These are phyloP conservation scores for Malassezia japonica DNA, from an alignment of 1,284 basidiomycete species.

Conservation along the genomic window DNA sequence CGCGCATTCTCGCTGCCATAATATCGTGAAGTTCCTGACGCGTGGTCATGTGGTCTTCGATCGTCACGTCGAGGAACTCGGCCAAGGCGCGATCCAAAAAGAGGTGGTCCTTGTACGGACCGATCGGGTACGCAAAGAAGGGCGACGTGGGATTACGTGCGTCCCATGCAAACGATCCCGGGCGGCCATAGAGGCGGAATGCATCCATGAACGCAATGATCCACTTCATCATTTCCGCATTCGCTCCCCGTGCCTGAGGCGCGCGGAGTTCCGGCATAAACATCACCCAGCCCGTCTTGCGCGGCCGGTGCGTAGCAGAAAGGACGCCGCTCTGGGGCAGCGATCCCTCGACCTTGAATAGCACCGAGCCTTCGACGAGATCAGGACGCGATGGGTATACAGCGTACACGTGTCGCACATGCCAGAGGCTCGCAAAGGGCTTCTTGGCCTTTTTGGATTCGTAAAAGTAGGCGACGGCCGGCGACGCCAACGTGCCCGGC, in stretches of 20 bases:
- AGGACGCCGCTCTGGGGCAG: slow-evolving; percentile 30
- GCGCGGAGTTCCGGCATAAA: slow-evolving; percentile 48
- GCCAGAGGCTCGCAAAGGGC: slow-evolving; percentile 41
- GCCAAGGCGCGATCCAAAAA: slow-evolving; percentile 81
- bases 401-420: slow-evolving; percentile 40
- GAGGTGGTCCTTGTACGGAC: slow-evolving; percentile 54
- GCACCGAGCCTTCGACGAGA: slow-evolving; percentile 41
- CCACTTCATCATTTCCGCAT: slow-evolving; percentile 85
- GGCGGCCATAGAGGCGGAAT: slow-evolving; percentile 45
- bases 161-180: slow-evolving; percentile 37
- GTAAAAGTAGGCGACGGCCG: slow-evolving; percentile 42
- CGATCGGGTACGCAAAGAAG: slow-evolving; percentile 49
- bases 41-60: slow-evolving; percentile 52
- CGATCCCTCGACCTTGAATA: slow-evolving; percentile 46
- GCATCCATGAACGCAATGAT: slow-evolving; percentile 55
- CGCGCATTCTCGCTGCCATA: slow-evolving; percentile 46
- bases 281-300: slow-evolving; percentile 49
- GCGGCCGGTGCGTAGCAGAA: slow-evolving; percentile 56
- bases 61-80: slow-evolving; percentile 66
- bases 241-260: slow-evolving; percentile 25
- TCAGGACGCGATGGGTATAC: slow-evolving; percentile 46
- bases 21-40: slow-evolving; percentile 38
- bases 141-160: slow-evolving; percentile 51
- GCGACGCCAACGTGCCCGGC: slow-evolving; percentile 32
- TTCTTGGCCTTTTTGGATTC: slow-evolving; percentile 42